Base-by-base conservation (phyloP, 139 green algal genomes). In the Volvox africanus region DNA sequence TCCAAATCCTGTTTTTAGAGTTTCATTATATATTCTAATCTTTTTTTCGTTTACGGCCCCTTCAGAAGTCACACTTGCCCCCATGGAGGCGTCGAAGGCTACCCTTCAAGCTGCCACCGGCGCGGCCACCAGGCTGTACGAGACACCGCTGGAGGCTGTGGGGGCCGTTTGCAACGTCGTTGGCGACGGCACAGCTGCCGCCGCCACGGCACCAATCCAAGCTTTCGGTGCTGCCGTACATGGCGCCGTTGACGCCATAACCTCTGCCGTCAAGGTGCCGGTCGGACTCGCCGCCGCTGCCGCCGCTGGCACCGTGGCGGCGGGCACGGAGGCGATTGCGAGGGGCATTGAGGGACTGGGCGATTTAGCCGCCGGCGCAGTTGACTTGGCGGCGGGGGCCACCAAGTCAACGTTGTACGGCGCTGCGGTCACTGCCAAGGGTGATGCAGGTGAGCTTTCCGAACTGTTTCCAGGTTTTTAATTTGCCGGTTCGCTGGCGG, bases 91-190 rank as follows among this genome's bases (percentile, higher is more conserved):
- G 5, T 71, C 73, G 50, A 75, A 76, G 50, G 13, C 86, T 69
- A 55, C 21, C 50, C 26, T 90, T 21, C 71, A 90, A 76, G 30
- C 30, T n/a, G 86, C 86, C 73, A 90, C 69, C 86, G 55, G 22
- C 50, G 86, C 30, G 50, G 30, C 86, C 86, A 83, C 86, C 86
- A 62, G 55, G 36, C 18, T 83, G 24, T 90, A 90, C 71, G 86
- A 90, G 86, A 69, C 86, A 9, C 86, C 86, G 30, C 73, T 83
- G 18, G 86, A 90, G 86, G 86, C 86, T 9, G n/a, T 71, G 1
- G 62, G 85, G 17, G 69, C 44, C 21, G n/a, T 82, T 1, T 68
- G 85, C 2, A 1, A 12, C 28, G 44, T 20, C 6, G 44, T 32
- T 14, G 18, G 85, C 37, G 85, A 68, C 37, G 28, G 21, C 85